A percentile compares a stretch with the other conserved stretches of the same genome.
These are phyloP conservation scores for Calonectria hawksworthii DNA, from an alignment of 2,329 filamentous ascomycete genomes.

Conservation along the genomic window DNA sequence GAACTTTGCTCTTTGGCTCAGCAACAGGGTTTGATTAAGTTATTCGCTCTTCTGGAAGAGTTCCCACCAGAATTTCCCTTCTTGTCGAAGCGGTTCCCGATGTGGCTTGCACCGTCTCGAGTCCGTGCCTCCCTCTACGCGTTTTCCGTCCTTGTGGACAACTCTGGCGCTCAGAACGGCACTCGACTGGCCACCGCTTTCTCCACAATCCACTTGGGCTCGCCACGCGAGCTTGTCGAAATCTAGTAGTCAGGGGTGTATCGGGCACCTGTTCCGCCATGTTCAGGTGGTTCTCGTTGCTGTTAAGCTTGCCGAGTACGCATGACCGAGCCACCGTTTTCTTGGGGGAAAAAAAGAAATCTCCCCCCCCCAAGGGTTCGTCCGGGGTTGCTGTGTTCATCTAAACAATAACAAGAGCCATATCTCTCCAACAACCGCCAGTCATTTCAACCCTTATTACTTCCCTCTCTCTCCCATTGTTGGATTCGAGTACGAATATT, in stretches of 20 bases:
- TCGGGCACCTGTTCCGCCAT: slow-evolving; percentile 37
- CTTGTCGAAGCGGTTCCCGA: slow-evolving; percentile 37
- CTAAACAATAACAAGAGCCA: slow-evolving; percentile 25
- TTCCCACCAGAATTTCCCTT: slow-evolving; percentile 35
- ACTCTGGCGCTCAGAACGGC: slow-evolving; percentile 28
- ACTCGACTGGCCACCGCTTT: slow-evolving; percentile 44
- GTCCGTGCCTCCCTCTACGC: slow-evolving; percentile 31
- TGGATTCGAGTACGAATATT: neutral
- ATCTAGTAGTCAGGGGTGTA: slow-evolving; percentile 46
- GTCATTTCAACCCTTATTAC: neutral
- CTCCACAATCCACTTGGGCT: slow-evolving; percentile 41
- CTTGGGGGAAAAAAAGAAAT: slow-evolving; percentile 23
- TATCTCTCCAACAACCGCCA: neutral
- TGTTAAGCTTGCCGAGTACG: slow-evolving; percentile 29
- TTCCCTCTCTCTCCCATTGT: neutral
- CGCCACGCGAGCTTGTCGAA: slow-evolving; percentile 41
- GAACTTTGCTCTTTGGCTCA: slow-evolving; percentile 41
- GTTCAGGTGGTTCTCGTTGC: slow-evolving; percentile 27
- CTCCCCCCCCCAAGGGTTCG: slow-evolving; percentile 8
- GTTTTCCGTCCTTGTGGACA: slow-evolving; percentile 44
- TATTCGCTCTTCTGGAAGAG: slow-evolving; percentile 37
- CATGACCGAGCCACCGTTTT: slow-evolving; percentile 26
- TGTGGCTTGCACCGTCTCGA: slow-evolving; percentile 42
- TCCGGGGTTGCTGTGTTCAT: slow-evolving; percentile 10
- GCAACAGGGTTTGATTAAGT: slow-evolving; percentile 46